Base-by-base conservation (phyloP, 768 basidiomycete species). In the Psilocybe sp. region DNA sequence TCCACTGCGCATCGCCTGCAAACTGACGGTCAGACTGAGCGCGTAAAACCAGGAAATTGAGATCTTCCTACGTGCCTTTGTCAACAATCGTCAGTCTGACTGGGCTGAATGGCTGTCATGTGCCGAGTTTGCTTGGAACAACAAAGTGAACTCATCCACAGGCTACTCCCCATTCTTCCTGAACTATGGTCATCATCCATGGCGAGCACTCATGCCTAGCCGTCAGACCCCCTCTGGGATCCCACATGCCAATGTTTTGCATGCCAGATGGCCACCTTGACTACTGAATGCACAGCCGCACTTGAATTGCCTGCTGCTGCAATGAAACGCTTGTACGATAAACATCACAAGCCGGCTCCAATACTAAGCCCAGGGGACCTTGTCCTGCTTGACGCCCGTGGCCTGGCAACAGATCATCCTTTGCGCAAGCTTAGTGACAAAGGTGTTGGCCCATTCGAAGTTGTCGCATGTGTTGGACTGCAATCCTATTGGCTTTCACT, bases 1-100 rank as follows among this genome's bases (percentile, higher is more conserved):
- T 68, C 65, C 6, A 77, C 75, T 0, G 75, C 74, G 1, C 77
- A 69, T 43, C 76, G 76, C 47, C 77, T 76, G 3, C 59, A 62
- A 38, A 58, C 54, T 2, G 55, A 63, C 38, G 57, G 64, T 13
- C 60, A 63, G 36, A 72, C 69, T 4, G 59, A 71, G 51, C 50
- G 52, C 11, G 48, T 56, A n/a, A 68, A 67, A n/a, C 45, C 68
- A 67, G 40, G 59, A 61, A 41, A 15, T 70, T 1, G 63, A 67
- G 46, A 55, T 65, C 40, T 69, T 64, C 49, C 56, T 69, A 7
- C 46, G 52, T 12, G 50, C 64, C 10, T 69, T 64, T 42, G 46
- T 56, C 36, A 60, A 62, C 44, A 55, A 61, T 32, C 47, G 55
- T 16, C 65, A 69, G 48, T 54, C 60, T 35, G 55, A 72, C 36